Base-by-base conservation (phyloP, 768 basidiomycete genomes). In the Pleurotus citrinopileatus region DNA sequence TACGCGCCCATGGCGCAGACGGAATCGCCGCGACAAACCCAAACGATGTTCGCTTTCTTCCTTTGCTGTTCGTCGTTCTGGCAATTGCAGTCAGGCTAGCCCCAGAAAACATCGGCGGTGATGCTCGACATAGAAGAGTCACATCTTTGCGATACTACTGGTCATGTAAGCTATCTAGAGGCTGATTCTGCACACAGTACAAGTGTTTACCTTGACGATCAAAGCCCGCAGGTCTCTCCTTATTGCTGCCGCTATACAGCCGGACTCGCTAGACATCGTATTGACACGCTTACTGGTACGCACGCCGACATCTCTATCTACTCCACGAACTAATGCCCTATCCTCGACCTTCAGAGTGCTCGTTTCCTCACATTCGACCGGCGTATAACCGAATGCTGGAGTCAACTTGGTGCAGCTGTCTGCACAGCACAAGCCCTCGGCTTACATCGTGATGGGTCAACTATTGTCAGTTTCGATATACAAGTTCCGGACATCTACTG, bases 361-460 rank as follows among this genome's bases (percentile, higher is more conserved):
- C 75, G 81, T 10, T 81, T 81, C 63, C 64, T 82, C 52, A 82
- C 83, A 58, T 81, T 91, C 62, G 89, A 92, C 64, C 83, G 89
- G 44, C 83, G 90, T 43, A 89, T 96, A 55, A 94, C 94, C 6
- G 94, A 97, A 71, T 94, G 94, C 63, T 98, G 94, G 93, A 93
- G 91, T 65, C 93, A 96, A 63, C 76, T 98, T 15, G 94, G 94
- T 29, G 94, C 94, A 4, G 92, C 92, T 44, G 87, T 98, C 12
- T 73, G 94, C 55, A 97, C 94, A 27, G 94, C 94, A 7, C 94
- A 96, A 63, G 94, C 94, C 2, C 82, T 98, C 19, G 95, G 94
- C 7, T 71, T 98, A 29, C 94, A 97, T 70, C 81, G 94, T 47
- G 94, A 98, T 68, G 91, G 89, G 8, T 81, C 86, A 1, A 84